Conservation (phyloP, 345 rosid species). For the Syzygium aqueum region DNA sequence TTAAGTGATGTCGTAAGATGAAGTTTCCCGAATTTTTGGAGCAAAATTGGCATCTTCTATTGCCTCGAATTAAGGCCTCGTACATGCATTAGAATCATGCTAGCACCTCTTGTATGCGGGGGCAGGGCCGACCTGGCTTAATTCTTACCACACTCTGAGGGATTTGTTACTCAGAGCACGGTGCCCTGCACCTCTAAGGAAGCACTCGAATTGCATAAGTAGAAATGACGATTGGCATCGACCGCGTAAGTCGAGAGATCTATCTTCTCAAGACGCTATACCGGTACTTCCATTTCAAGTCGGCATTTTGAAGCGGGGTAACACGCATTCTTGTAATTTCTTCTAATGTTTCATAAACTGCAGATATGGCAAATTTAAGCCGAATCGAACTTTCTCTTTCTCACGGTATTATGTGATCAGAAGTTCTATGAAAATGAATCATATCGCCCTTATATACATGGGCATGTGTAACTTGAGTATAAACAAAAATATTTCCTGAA, state of each 20-base stretch:
- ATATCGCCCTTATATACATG: background rate
- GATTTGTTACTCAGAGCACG: background rate
- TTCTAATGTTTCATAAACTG: background rate
- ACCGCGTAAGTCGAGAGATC: background rate
- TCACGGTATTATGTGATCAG: background rate
- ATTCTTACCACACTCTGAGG: background rate
- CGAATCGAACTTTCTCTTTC: background rate
- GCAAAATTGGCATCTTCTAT: background rate
- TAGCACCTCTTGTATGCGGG: background rate
- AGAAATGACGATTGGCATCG: rapidly evolving
- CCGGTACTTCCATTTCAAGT: background rate
- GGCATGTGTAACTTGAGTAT: too few relatives aligned
- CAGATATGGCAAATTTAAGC: background rate
- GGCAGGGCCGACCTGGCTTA: background rate
- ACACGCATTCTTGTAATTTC: background rate
- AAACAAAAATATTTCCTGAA: too few relatives aligned
- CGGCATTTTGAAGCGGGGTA: background rate
- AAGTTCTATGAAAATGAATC: background rate
- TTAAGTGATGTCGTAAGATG: background rate
- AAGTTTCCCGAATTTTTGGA: background rate
- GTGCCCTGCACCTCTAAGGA: background rate
- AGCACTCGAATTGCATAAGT: background rate
- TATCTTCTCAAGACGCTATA: background rate
- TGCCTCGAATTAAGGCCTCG: background rate
- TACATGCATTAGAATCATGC: background rate